These are phyloP conservation scores for Amanita phalloides DNA, from an alignment of 768 basidiomycete genomes.

Conservation along the genomic window DNA sequence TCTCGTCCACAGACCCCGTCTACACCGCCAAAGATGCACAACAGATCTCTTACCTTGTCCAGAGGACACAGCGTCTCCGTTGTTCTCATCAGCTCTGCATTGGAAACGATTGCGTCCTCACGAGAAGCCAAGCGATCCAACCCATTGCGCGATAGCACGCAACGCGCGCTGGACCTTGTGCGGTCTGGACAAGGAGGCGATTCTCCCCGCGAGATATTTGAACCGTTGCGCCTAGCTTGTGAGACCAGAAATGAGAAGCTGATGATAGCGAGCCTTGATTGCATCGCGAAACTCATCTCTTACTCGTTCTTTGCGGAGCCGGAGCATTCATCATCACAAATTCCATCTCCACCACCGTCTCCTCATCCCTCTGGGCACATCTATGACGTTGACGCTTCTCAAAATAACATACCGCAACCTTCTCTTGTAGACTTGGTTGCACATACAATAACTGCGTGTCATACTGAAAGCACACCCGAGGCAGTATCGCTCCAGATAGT, in stretches of 20 bases:
- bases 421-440: conserved; percentile 89
- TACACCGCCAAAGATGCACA: conserved; percentile 21
- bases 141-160: conserved; percentile 75
- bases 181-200: conserved; percentile 66
- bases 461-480: conserved; percentile 81
- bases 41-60: conserved; percentile 50
- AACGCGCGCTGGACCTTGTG: conserved; percentile 75
- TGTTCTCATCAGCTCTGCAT: conserved; percentile 72
- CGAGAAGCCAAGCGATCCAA: conserved; percentile 80
- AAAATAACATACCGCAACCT: conserved; percentile 43
- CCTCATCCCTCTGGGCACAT: conserved; percentile 37
- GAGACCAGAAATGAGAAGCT: conserved; percentile 91
- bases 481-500: conserved; percentile 93
- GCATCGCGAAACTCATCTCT: conserved; percentile 94
- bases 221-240: conserved; percentile 92
- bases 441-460: conserved; percentile 88
- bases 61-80: conserved; percentile 67
- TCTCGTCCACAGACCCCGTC: conserved; percentile 8
- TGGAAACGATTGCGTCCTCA: conserved; percentile 79
- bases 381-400: conserved; percentile 32
- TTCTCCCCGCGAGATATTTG: conserved; percentile 80
- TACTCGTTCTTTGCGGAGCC: conserved; percentile 92
- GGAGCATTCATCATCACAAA: conserved; percentile 18
- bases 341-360: conserved; percentile 72
- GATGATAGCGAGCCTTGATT: conserved; percentile 94